phyloP scores from a whole-genome alignment of 441 rosid genomes.

The Adansonia gregorii region DNA sequence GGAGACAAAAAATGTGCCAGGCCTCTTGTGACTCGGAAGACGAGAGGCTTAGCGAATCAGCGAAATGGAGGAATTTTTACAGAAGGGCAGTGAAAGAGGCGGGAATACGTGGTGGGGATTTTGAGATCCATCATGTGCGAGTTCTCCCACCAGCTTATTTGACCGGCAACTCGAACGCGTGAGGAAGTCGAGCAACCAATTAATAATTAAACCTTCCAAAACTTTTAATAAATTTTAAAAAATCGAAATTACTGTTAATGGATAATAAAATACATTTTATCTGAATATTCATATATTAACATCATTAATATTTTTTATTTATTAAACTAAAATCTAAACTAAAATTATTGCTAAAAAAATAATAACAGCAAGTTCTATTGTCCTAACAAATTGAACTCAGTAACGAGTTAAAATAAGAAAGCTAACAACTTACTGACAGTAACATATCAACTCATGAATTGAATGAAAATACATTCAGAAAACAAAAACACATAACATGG shows the following conservation, averaged over 20 bases:
- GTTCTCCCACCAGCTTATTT: constrained; percentile 45
- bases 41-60: constrained; percentile 35
- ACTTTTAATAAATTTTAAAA: too few species aligned
- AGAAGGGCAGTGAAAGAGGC: constrained; percentile 22
- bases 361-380: too few species aligned
- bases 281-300: too few species aligned
- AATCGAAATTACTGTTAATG: too few species aligned
- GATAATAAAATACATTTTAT: too few species aligned
- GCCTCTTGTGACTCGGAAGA: constrained; percentile 52
- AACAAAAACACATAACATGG: constrained; percentile 20
- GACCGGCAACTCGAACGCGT: background rate
- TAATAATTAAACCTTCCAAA: too few species aligned
- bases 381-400: too few species aligned
- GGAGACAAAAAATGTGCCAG: constrained; percentile 60
- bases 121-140: constrained; percentile 43
- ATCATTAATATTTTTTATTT: too few species aligned
- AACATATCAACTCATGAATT: constrained; percentile 26
- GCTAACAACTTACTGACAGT: too few species aligned
- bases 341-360: too few species aligned
- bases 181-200: background rate
- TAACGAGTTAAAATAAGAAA: too few species aligned
- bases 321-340: too few species aligned
- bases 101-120: constrained; percentile 33
- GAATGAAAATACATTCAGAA: constrained; percentile 34
- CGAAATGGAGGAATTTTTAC: constrained; percentile 23